Evolutionary conservation across 2,329 filamentous ascomycete species (phyloP), one percentile per base, ranked within the genome.

Genomic region (Rhynchosporium agropyri): DNA sequence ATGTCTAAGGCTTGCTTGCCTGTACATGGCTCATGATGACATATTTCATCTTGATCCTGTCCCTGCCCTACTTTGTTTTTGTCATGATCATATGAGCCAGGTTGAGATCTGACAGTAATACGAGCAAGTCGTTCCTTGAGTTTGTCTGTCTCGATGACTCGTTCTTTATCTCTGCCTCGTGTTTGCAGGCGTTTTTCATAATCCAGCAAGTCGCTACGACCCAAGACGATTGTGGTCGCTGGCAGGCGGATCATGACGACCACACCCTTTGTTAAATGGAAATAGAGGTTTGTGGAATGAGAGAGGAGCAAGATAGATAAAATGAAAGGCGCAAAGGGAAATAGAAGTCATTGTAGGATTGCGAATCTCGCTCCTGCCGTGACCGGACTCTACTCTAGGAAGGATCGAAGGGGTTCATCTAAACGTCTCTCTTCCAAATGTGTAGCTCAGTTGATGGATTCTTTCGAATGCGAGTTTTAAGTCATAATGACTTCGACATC

Each of bases 171-270:
- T 57, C 53, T 65, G 36, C 58, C 55, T 58, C 36, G 51, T 10
- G 20, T 38, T 48, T 62, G 45, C 48, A 59, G 61, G 15, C 71
- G 70, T 54, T 59, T 64, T 6, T 71, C 66, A 33, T 66, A 72
- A 43, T 72, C 70, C 46, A 56, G 60, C 8, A 74, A 43, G 61
- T 74, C 72, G 33, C 65, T 65, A 36, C 60, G 63, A 20, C 68
- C 67, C 12, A 73, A 51, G 20, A 57, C 53, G 58, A 74, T 71
- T 33, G 63, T 56, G 15, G 70, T 68, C 12, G 69, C 64, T 15
- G 67, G 63, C 10, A 70, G 58, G 12, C 71, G 71, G 63, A 74
- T 70, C 72, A 74, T 74, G 61, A 26, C 28, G 33, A 36, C 33
- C 33, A 5, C 9, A 36, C 33, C 20, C 26, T 26, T 38, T n/a